phyloP scores from a whole-genome alignment of 2,329 filamentous ascomycete genomes.

The Claviceps sp. region DNA sequence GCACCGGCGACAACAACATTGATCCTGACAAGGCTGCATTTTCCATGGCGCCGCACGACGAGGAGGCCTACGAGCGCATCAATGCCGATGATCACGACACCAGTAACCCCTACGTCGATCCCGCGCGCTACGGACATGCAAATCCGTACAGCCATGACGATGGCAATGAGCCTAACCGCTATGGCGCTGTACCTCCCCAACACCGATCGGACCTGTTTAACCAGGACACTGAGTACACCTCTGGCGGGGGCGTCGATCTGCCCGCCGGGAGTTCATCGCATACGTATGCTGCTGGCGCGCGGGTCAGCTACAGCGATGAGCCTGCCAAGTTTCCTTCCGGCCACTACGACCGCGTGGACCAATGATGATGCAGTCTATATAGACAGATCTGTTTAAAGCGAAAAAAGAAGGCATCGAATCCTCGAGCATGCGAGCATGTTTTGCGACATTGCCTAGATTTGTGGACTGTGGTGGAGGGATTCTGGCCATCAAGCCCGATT shows the following conservation, averaged over 20 bases:
- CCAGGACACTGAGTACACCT: constrained; percentile 34
- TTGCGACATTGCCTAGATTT: not conserved
- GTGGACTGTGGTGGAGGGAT: too few species aligned
- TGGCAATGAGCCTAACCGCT: constrained; percentile 25
- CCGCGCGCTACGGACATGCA: constrained; percentile 22
- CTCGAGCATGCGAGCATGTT: not conserved
- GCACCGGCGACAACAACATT: constrained; percentile 35
- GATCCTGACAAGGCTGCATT: constrained; percentile 59
- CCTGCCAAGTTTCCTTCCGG: constrained; percentile 42
- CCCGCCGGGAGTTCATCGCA: constrained; percentile 10
- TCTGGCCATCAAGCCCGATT: too few species aligned
- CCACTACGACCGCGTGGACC: constrained; percentile 40
- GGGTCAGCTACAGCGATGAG: constrained; percentile 31
- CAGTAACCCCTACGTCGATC: constrained; percentile 18
- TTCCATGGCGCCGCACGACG: constrained; percentile 52
- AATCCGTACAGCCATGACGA: constrained; percentile 27
- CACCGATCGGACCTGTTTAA: constrained; percentile 33
- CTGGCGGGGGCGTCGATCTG: constrained; percentile 15
- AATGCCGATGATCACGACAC: constrained; percentile 41
- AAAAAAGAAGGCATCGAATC: too few species aligned
- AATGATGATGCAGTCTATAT: constrained; percentile 11
- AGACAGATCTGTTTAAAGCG: too few species aligned
- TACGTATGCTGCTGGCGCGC: constrained; percentile 13
- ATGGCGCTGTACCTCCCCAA: constrained; percentile 22
- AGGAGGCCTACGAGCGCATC: constrained; percentile 51